phyloP scores from a whole-genome alignment of 208 protist genomes.

The Trypanosoma cruzi region DNA sequence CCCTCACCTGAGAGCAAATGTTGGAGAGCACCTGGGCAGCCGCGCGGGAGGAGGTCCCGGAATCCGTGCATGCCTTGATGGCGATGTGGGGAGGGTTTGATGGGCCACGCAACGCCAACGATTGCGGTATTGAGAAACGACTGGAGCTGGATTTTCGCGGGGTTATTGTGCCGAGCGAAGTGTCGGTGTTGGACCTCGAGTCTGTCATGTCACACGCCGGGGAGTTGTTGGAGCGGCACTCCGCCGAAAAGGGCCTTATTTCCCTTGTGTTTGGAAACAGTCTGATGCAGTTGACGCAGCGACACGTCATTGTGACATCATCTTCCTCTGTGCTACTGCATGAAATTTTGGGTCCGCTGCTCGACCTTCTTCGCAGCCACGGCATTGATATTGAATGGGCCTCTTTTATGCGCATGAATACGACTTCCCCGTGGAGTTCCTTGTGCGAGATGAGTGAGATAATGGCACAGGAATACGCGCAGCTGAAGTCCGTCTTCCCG shows the following conservation, averaged over 20 bases:
- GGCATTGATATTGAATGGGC: conserved; percentile 71
- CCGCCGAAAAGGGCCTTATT: conserved; percentile 30
- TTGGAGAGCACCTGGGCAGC: conserved; percentile 39
- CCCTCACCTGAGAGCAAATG: too few species aligned
- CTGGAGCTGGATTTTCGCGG: conserved; percentile 81
- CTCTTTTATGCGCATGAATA: conserved; percentile 85
- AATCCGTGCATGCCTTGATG: conserved; percentile 85
- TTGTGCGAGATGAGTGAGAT: conserved; percentile 70
- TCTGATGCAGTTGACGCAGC: conserved; percentile 47
- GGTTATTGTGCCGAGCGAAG: conserved; percentile 7
- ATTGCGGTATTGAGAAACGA: conserved; percentile 83
- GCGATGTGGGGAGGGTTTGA: conserved; percentile 85
- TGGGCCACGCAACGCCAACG: conserved; percentile 36
- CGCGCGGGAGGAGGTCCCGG: conserved; percentile 60
- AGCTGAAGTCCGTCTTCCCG: conserved; percentile 80
- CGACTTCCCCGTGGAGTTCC: conserved; percentile 61
- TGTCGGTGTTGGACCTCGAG: conserved; percentile 46
- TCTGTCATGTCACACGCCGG: conserved; percentile 38
- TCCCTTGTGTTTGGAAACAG: conserved; percentile 51
- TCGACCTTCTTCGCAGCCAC: conserved; percentile 39
- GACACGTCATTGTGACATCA: conserved; percentile 54
- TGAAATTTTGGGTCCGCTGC: conserved; percentile 40
- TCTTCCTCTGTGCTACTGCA: conserved; percentile 71
- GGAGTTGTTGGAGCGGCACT: conserved; percentile 38
- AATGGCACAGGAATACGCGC: conserved; percentile 90